Conservation (phyloP, 2,329 filamentous ascomycete species). For the Cadophora gregata region DNA sequence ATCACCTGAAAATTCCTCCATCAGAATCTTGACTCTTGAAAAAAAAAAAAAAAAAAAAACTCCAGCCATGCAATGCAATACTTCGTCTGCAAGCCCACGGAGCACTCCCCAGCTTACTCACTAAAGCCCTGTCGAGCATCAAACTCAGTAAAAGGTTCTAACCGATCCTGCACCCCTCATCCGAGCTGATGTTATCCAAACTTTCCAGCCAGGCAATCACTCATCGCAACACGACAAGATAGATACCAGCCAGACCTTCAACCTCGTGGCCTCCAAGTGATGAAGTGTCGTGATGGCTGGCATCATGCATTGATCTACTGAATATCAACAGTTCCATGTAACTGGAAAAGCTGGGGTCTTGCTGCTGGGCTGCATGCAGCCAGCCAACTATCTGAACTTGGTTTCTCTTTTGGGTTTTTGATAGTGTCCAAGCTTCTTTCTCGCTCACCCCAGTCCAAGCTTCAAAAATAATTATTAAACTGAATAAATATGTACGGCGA, state of each 20-base stretch:
- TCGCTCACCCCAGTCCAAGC: neutral
- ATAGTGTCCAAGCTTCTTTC: neutral
- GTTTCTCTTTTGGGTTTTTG: neutral
- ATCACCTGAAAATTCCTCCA: neutral
- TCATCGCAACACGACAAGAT: slow-evolving; percentile 3
- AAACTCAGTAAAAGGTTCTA: neutral
- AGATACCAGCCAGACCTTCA: neutral
- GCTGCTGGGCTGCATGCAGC: too few species aligned
- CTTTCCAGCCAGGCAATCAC: neutral
- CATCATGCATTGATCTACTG: neutral
- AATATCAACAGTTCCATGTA: neutral
- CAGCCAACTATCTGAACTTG: neutral
- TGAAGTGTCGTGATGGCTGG: neutral
- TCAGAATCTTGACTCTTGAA: too few species aligned
- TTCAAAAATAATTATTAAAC: neutral
- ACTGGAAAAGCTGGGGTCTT: neutral
- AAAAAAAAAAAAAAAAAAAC: too few species aligned
- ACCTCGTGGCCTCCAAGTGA: neutral
- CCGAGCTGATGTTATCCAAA: neutral
- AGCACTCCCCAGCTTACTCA: neutral
- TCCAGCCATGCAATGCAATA: neutral
- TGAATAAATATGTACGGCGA: neutral
- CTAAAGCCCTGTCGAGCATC: neutral
- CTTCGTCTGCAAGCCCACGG: neutral
- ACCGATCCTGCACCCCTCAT: neutral